phyloP scores from a whole-genome alignment of 148 eudicot species.

The Simmondsia chinensis region DNA sequence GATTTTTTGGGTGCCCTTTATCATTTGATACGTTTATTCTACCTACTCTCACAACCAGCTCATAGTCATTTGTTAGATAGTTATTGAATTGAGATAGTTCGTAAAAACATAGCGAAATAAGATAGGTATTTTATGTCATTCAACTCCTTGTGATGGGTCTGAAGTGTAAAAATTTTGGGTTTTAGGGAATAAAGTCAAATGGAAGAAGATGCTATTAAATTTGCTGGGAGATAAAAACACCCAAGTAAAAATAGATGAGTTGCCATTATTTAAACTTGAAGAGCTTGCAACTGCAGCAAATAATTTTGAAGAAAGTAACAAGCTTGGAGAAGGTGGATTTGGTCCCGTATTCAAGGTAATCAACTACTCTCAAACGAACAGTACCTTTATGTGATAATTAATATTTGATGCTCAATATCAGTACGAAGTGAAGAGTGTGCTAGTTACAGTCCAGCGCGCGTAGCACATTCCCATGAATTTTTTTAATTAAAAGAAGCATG shows the following conservation, averaged over 20 bases:
- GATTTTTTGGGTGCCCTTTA: no score
- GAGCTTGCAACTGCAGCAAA: slow-evolving; percentile 29
- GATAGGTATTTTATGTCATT: background rate
- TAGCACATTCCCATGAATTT: no score
- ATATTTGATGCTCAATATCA: background rate
- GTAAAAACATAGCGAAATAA: no score
- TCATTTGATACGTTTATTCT: no score
- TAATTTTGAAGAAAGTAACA: slow-evolving; percentile 17
- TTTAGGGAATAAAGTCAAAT: background rate
- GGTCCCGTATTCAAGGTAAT: slow-evolving; percentile 44
- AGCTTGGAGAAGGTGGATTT: slow-evolving; percentile 52
- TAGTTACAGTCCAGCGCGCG: no score
- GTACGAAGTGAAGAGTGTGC: background rate
- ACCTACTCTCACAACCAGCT: no score
- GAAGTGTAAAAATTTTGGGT: no score
- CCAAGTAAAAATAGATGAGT: slow-evolving; percentile 16
- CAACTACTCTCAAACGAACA: background rate
- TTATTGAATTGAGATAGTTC: no score
- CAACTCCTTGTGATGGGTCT: background rate
- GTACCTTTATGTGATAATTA: background rate
- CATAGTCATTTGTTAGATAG: no score
- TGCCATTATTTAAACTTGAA: slow-evolving; percentile 26
- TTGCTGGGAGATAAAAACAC: background rate
- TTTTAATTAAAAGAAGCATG: no score
- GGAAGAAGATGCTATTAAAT: background rate